These are phyloP conservation scores for Pseudogymnoascus sp. DNA, from an alignment of 2,329 filamentous ascomycete species.

Conservation along the genomic window DNA sequence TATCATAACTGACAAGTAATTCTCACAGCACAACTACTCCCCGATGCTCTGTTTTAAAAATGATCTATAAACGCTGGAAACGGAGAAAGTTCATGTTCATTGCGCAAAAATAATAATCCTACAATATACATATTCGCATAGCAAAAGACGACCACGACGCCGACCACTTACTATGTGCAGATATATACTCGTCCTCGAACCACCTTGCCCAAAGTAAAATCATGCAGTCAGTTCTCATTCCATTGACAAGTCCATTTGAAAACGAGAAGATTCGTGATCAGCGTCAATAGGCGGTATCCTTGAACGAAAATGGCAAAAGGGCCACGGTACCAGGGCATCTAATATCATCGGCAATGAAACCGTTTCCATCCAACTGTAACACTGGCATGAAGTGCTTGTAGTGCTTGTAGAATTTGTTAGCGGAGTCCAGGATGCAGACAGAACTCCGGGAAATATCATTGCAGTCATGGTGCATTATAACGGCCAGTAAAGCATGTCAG, in stretches of 20 bases:
- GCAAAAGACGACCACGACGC: slow-evolving; percentile 1
- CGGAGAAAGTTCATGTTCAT: neutral
- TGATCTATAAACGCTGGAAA: neutral
- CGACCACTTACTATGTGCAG: slow-evolving; percentile 7
- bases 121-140: slow-evolving; percentile 7
- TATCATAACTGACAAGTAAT: neutral
- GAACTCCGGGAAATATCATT: neutral
- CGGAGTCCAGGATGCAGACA: neutral
- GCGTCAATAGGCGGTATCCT: neutral
- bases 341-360: neutral
- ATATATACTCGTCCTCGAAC: slow-evolving; percentile 1
- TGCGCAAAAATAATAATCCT: slow-evolving; percentile 2
- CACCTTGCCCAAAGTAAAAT: neutral
- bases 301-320: neutral
- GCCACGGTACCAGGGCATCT: neutral
- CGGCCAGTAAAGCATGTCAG: slow-evolving; percentile 6
- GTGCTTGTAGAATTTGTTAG: slow-evolving; percentile 1
- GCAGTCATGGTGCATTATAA: slow-evolving; percentile 3
- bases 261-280: neutral
- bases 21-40: neutral
- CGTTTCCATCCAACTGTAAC: neutral
- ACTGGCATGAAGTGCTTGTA: neutral
- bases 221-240: slow-evolving; percentile 4
- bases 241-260: neutral
- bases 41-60: neutral